Base-by-base conservation (phyloP, 2,329 filamentous ascomycete species). In the Calycina herbarum region DNA sequence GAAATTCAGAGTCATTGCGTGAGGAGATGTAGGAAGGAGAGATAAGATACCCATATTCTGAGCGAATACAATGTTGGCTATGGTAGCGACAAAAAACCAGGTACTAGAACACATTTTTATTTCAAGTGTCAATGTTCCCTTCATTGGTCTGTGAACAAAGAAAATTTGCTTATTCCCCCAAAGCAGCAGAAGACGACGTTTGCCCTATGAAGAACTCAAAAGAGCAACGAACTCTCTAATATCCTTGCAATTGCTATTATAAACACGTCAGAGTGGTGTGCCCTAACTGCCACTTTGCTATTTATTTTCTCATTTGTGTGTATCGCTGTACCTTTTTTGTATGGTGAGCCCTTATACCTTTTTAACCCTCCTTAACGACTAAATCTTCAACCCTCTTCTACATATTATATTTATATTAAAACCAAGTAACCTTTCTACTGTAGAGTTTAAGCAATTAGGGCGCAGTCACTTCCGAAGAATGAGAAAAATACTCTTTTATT, bases 1-100 rank as follows among this genome's bases (percentile, higher is more conserved):
- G 78, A 92, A 89, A 73, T 92, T 91, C 73, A 83, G 90, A 64
- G 69, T 83, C 29, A 63, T 74, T 13, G 51, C 74, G 42, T 51
- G 20, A 51, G 45, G 45, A n/a, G 20, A 24, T 24, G 20, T 24
- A 51, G 10, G 20, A 24, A 51, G 20, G 6, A 11, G 8, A 51
- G 20, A 51, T 24, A 24, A 51, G 45, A 51, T 51, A 51, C 45
- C 45, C 45, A 11, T 24, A 15, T 51, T 51, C 20, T 51, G 45
- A 24, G 6, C 1, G 35, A 38, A 38, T 38, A 11, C 35, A 51
- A 27, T 27, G 20, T 51, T 51, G 42, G 5, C 5, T 45, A 45
- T 51, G 45, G 10, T 48, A 15, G 33, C 35, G 4, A 38, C 35
- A 38, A 38, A 38, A 38, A 13, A 38, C 35, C 35, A 38, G 35